phyloP scores from a whole-genome alignment of 176 grass and related monocot genomes.

The Canna indica region DNA sequence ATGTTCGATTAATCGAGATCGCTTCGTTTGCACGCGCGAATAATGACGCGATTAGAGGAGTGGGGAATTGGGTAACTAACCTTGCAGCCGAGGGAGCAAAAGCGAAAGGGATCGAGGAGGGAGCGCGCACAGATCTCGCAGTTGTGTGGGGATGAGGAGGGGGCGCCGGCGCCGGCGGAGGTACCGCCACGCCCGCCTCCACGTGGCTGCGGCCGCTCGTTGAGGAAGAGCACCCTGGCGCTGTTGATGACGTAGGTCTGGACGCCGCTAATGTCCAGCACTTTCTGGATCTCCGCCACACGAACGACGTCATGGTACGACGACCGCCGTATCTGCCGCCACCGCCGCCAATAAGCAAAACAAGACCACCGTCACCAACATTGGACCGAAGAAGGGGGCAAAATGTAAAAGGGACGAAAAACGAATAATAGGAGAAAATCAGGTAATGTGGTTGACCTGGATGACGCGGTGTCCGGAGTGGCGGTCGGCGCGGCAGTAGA shows the following conservation, averaged over 20 bases:
- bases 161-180: slow-evolving; percentile 32
- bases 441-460: slow-evolving; percentile 29
- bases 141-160: slow-evolving; percentile 32
- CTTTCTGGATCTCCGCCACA: slow-evolving; percentile 55
- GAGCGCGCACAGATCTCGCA: slow-evolving; percentile 75
- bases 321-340: slow-evolving; percentile 51
- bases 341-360: neutral
- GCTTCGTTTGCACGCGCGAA: neutral
- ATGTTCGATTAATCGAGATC: neutral
- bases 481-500: slow-evolving; percentile 57
- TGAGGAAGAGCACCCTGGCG: slow-evolving; percentile 75
- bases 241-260: slow-evolving; percentile 96
- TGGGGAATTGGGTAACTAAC: slow-evolving; percentile 19
- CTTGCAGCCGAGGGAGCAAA: slow-evolving; percentile 54
- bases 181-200: slow-evolving; percentile 27
- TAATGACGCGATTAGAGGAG: neutral
- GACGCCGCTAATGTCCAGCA: slow-evolving; percentile 59
- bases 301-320: slow-evolving; percentile 80
- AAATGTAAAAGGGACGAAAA: neutral
- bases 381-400: neutral
- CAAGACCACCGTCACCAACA: neutral
- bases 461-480: slow-evolving; percentile 59
- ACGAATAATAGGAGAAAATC: neutral
- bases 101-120: slow-evolving; percentile 41
- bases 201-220: slow-evolving; percentile 67